Evolutionary conservation across 2,329 filamentous ascomycete genomes (phyloP), one percentile per base, ranked within the genome.

Genomic region (Aphanoascus verrucosus): DNA sequence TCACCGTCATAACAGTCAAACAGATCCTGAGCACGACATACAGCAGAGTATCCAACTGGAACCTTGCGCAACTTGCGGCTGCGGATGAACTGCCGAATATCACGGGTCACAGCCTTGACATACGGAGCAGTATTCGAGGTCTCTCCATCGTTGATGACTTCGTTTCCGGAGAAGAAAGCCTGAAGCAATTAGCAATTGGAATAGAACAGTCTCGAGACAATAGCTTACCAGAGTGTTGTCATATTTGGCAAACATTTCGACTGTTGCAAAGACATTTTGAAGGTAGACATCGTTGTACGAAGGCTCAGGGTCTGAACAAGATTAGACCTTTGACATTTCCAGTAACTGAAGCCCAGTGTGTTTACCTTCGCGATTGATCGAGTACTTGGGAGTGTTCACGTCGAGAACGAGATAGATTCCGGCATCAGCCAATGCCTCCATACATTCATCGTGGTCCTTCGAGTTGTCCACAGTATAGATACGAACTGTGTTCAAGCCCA

Each of bases 381-480:
- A 93, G 77, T 94, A 94, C 60, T 82, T 77, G 60, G 88, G 87
- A n/a, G 79, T 91, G 81, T 94, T 94, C 76, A 93, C 86, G 64
- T 95, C 89, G 49, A 94, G 77, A 37, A 94, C 87, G 51, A 94
- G 80, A 76, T 95, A 95, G 76, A 95, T 95, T 63, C 87, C 87
- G 58, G 88, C 89, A 63, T 86, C 85, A 50, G 82, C 83, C 57
- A 95, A 78, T 44, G 79, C 77, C 56, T 77, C 74, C 90, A 96
- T 96, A 77, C 90, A 96, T 58, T 82, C 78, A 63, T 90, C 83
- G 73, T 96, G 90, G 69, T 84, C 72, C 62, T 77, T 74, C 49
- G 83, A 83, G 78, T 95, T 95, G 76, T 96, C 90, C 61, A 94
- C 83, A 14, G 85, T 88, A 78, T 95, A 96, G 57, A 95, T 86